A percentile compares a stretch with the other conserved stretches of the same genome.
Evolutionary conservation across 148 eudicot genomes (phyloP).

Genomic region (Gaultheria prostrata): DNA sequence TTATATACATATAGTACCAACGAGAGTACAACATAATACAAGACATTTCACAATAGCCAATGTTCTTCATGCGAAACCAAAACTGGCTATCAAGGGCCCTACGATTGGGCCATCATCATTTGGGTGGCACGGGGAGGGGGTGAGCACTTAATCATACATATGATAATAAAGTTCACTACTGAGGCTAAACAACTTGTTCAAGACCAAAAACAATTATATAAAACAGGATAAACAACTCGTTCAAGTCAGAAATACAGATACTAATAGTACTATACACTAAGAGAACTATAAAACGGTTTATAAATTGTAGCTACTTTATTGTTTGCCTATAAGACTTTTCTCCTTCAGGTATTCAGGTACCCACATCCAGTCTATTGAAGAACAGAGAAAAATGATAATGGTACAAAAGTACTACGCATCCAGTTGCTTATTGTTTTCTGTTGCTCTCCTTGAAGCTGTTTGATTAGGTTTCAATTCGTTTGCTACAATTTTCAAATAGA

Average conservation of each 20-base stretch:
- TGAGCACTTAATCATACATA: not conserved
- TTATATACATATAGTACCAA: no score
- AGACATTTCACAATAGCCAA: no score
- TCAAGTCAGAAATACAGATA: not conserved
- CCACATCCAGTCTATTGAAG: not conserved
- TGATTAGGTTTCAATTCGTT: not conserved
- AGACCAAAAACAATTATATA: not conserved
- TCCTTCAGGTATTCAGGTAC: not conserved
- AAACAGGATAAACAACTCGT: not conserved
- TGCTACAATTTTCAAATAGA: not conserved
- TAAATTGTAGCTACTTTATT: not conserved
- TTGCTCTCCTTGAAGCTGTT: slow-evolving; percentile 8
- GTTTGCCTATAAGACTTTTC: not conserved
- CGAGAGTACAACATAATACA: no score
- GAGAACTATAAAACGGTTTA: not conserved
- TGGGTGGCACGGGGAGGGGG: not conserved
- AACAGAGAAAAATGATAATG: not conserved
- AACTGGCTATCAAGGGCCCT: not conserved
- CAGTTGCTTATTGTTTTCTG: not conserved
- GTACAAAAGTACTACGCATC: not conserved
- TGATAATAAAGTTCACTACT: not conserved
- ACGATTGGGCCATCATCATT: not conserved
- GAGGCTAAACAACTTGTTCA: not conserved
- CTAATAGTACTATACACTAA: not conserved
- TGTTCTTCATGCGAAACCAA: not conserved